Percentiles rank a stretch among this genome's conserved stretches.
Conservation (phyloP, 495 filamentous ascomycete species). For the Aspergillus sparsus region DNA sequence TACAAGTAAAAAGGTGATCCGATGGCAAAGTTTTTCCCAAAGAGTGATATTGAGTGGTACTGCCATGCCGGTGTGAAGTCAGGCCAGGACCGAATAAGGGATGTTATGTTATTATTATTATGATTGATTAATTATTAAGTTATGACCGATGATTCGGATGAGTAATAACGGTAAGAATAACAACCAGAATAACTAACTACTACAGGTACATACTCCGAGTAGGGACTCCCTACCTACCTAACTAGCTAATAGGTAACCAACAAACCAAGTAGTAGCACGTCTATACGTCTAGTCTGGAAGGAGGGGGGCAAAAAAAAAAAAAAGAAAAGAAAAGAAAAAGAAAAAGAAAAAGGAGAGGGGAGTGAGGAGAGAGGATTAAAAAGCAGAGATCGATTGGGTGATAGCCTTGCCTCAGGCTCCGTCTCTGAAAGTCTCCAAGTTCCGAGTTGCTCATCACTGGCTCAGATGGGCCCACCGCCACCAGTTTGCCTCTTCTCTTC, state of each 20-base stretch:
- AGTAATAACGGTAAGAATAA: not conserved
- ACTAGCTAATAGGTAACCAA: too few species aligned
- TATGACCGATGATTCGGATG: not conserved
- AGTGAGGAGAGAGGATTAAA: not conserved
- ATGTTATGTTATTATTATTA: not conserved
- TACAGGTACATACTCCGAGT: too few species aligned
- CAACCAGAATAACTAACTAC: too few species aligned
- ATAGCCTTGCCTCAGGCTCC: conserved; percentile 8
- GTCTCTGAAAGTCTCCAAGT: not conserved
- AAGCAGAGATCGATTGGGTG: conserved; percentile 4
- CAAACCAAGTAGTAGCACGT: not conserved
- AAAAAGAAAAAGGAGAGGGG: not conserved
- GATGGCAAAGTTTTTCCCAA: conserved; percentile 1
- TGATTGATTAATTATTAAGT: too few species aligned
- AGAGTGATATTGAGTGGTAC: not conserved
- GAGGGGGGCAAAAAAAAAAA: conserved; percentile 13
- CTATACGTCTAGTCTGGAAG: not conserved
- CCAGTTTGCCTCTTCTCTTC: conserved; percentile 12
- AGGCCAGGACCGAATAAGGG: not conserved
- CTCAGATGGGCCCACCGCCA: not conserved
- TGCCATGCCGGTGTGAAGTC: not conserved
- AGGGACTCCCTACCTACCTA: too few species aligned
- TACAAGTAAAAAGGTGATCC: not conserved
- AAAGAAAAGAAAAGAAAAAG: not conserved
- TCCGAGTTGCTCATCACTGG: too few species aligned